A percentile compares a stretch with the other conserved stretches of the same genome.
phyloP scores from a whole-genome alignment of 2,329 filamentous ascomycete species.

The Ophiostoma piceae region DNA sequence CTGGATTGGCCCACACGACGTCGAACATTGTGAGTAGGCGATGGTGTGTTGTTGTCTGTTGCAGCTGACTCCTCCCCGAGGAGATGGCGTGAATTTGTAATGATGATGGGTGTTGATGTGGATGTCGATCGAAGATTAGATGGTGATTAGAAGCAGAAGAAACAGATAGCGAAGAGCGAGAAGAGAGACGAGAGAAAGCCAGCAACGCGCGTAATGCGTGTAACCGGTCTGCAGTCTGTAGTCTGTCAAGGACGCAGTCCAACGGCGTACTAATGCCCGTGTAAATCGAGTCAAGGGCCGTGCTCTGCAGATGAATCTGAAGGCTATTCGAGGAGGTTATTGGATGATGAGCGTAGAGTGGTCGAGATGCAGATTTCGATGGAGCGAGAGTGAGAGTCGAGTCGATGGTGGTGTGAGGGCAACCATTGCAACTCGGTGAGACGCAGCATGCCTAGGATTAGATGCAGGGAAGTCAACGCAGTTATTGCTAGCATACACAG shows the following conservation, averaged over 20 bases:
- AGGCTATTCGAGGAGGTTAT: neutral
- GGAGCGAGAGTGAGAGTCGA: neutral
- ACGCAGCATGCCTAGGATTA: neutral
- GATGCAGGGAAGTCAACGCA: neutral
- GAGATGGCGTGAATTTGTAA: neutral
- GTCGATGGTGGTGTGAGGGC: neutral
- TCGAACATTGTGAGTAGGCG: constrained; percentile 47
- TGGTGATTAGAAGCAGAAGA: neutral
- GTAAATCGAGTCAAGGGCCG: constrained; percentile 21
- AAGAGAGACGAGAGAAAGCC: neutral
- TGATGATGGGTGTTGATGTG: neutral
- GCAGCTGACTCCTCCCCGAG: neutral
- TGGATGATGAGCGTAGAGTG: neutral
- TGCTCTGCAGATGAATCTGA: neutral
- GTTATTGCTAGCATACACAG: neutral
- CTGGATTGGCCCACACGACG: constrained; percentile 54
- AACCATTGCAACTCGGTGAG: neutral
- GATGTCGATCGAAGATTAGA: neutral
- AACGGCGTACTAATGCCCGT: constrained; percentile 19
- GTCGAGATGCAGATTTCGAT: neutral
- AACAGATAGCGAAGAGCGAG: neutral
- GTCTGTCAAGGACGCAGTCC: constrained; percentile 22
- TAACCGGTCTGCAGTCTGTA: constrained; percentile 16
- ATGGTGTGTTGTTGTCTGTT: neutral
- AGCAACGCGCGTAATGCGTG: constrained; percentile 24